Conservation (phyloP, 2,329 filamentous ascomycete genomes). For the Talaromyces sp. region DNA sequence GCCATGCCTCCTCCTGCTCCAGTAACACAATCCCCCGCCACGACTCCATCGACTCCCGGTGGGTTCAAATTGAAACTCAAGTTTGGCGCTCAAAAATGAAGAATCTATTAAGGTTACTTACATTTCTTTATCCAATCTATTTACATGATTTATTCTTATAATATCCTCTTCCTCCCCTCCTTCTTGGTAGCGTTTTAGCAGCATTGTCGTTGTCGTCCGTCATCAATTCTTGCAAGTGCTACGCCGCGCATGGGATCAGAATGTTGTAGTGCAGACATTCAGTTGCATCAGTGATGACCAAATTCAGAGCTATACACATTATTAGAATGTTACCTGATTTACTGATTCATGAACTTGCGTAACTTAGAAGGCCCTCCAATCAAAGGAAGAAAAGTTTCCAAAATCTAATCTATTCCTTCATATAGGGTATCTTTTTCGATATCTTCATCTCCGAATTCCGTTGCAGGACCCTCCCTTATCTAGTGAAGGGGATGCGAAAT, state of each 20-base stretch:
- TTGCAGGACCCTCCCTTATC: background rate
- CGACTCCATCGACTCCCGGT: constrained; percentile 33
- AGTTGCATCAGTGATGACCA: background rate
- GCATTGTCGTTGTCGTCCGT: background rate
- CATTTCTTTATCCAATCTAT: background rate
- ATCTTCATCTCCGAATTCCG: background rate
- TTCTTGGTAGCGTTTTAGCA: background rate
- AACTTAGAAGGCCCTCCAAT: background rate
- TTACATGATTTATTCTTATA: background rate
- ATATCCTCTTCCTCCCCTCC: background rate
- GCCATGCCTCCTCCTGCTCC: constrained; percentile 29
- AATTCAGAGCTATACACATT: background rate
- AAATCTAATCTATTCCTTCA: background rate
- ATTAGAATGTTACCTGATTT: background rate
- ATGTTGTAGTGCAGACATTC: background rate
- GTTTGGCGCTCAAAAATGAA: constrained; percentile 35
- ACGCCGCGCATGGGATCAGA: background rate
- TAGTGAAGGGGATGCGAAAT: background rate
- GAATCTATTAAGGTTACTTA: background rate
- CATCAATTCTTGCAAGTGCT: background rate
- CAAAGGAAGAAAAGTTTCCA: background rate
- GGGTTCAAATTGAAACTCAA: constrained; percentile 45
- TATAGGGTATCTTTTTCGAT: constrained; percentile 2
- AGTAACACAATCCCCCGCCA: constrained; percentile 26
- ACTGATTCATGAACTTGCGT: background rate